Evolutionary conservation across 441 rosid genomes (phyloP).

Genomic region (Breynia disticha): DNA sequence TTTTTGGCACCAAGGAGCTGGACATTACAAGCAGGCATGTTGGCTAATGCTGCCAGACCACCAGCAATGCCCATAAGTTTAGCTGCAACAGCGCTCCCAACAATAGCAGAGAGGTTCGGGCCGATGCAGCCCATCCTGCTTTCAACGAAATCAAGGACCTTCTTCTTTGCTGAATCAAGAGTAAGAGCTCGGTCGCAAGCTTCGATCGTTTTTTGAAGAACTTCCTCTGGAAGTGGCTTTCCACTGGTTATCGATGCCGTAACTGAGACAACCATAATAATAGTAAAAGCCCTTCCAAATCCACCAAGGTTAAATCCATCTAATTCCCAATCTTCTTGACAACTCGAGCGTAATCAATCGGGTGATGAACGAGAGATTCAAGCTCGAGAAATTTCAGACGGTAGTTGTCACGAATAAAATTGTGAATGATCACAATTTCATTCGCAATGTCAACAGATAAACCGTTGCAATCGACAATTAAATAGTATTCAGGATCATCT

Average conservation of each 20-base stretch:
- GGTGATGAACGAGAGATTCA: conserved; percentile 79
- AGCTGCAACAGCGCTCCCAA: conserved; percentile 95
- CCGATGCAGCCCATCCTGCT: conserved; percentile 92
- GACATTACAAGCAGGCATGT: conserved; percentile 95
- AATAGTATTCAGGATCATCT: conserved; percentile 88
- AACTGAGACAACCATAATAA: conserved; percentile 87
- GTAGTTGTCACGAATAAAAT: conserved; percentile 83
- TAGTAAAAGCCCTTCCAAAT: conserved; percentile 69
- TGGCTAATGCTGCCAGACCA: conserved; percentile 76
- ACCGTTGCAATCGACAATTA: conserved; percentile 79
- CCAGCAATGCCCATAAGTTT: conserved; percentile 95
- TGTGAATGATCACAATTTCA: conserved; percentile 78
- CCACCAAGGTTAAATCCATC: conserved; percentile 75
- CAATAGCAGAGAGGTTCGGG: conserved; percentile 79
- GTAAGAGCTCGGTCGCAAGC: conserved; percentile 87
- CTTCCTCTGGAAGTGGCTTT: conserved; percentile 74
- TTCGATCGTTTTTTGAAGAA: conserved; percentile 59
- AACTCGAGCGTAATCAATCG: conserved; percentile 85
- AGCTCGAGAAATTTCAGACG: conserved; percentile 82
- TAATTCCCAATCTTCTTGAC: conserved; percentile 85
- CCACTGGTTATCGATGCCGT: conserved; percentile 91
- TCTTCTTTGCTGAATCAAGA: conserved; percentile 70
- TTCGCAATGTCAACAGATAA: conserved; percentile 85
- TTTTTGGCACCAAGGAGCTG: conserved; percentile 89
- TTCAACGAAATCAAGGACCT: conserved; percentile 90